Base-by-base conservation (phyloP, 2,329 filamentous ascomycete genomes). In the Pseudogymnoascus sp. region DNA sequence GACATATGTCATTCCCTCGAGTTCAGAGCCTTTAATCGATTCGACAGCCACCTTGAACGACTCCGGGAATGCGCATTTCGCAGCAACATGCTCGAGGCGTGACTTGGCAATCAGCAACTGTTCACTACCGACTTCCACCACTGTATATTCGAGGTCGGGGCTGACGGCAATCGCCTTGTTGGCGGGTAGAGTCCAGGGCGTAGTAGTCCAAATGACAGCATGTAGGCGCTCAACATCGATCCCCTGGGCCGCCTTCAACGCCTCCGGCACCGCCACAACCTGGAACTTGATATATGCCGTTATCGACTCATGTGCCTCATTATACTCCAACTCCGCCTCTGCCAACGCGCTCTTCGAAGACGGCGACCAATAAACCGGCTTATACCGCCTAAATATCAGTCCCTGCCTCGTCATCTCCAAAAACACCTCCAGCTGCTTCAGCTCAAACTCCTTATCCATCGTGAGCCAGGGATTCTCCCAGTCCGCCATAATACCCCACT, bases 151-250 rank as follows among this genome's bases (percentile, higher is more conserved):
- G 66, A 97, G 77, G 40, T 90, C 85, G 5, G 83, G 78, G 69
- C 91, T 86, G 37, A 97, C 82, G 2, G 91, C 93, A 73, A 99
- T 92, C 0, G 91, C 93, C 72, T 86, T 86, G 73, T 99, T 99
- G 1, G 93, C 93, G 0, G 95, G 93, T 4, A 99, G 79, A 0
- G 95, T 99, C 95, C 95, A 99, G 0, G 95, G 95, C 0, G 95
- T 99, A 0, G 95, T 99, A 1, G 95, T 99, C 95, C 95, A 99
- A 61, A 97, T 90, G n/a, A 95, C 82, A n/a, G 89, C 91, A 73
- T 83, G 88, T 60, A 83, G 69, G 10, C 73, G 74, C 0, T 75
- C 71, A 2, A 76, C 68, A 2, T 70, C 66, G 36, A 72, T 71
- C 61, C 78, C 71, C 21, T 77, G 75, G 6, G 76, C 70, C 57